Base-by-base conservation (phyloP, 2,329 filamentous ascomycete genomes). In the Trichoderma koningii region DNA sequence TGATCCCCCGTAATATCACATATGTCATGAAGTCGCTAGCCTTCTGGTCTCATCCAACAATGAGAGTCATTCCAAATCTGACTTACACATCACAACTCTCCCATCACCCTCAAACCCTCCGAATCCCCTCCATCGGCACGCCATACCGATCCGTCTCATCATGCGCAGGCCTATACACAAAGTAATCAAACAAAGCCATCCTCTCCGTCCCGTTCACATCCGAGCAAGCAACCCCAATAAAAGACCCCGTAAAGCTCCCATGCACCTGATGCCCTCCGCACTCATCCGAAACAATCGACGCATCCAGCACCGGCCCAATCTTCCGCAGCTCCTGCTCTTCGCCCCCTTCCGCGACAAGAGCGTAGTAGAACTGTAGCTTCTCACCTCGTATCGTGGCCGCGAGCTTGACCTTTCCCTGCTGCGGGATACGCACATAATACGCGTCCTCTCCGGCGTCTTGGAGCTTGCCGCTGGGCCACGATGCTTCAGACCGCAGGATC, bases 201-300 rank as follows among this genome's bases (percentile, higher is more conserved):
- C 73, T 67, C 9, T 76, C 81, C 17, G 78, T 79, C 2, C 84
- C 84, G 63, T 86, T 85, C 48, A 85, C 63, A 71, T 86, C 84
- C 3, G 83, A 85, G 47, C 81, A 82, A 1, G 84, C 83, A 67
- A 86, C 74, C 0, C 84, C 84, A 0, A 85, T 81, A 75, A 86
- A 86, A 0, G 86, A 84, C 0, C 86, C 86, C 0, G 86, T 88
- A 67, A 88, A 89, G 72, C 86, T 88, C 1, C 86, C 86, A 67
- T 88, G 84, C 2, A 77, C 80, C 66, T 83, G 80, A 67, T 88
- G 85, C 0, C 85, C 86, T 10, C 86, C 86, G 65, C 86, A 88
- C 75, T 89, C 86, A 69, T 89, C 86, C 12, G 81, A 85, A 7
- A 88, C 66, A 15, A 88, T 82, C 7, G 83, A 84, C 0, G 85